A percentile compares a stretch with the other conserved stretches of the same genome.
These are phyloP conservation scores for Neopestalotiopsis sp. DNA, from an alignment of 2,329 filamentous ascomycete genomes.

Conservation along the genomic window DNA sequence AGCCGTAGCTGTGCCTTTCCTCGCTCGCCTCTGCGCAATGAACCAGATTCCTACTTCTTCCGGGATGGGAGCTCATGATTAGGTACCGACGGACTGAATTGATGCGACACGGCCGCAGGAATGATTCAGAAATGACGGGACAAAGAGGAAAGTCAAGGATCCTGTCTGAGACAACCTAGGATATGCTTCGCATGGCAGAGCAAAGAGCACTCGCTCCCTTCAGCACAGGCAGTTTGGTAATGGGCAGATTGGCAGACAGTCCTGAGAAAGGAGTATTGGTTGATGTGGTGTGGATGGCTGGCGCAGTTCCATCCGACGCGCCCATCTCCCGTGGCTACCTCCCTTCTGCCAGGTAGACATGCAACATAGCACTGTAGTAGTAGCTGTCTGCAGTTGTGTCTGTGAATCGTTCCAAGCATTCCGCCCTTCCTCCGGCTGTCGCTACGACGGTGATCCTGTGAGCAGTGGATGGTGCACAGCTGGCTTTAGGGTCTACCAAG, in stretches of 20 bases:
- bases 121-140: conserved; percentile 4
- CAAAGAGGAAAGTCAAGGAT: neutral
- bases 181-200: neutral
- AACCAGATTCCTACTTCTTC: neutral
- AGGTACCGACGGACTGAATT: conserved; percentile 1
- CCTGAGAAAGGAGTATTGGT: neutral
- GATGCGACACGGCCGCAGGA: conserved; percentile 1
- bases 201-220: neutral
- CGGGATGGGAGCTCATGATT: neutral
- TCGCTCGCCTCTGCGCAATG: neutral
- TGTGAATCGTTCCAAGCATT: conserved; percentile 1
- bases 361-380: neutral
- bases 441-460: neutral
- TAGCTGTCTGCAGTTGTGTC: neutral
- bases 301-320: neutral
- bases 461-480: too few species aligned
- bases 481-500: neutral
- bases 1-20: neutral
- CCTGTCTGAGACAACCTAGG: conserved; percentile 8
- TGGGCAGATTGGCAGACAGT: neutral
- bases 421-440: neutral
- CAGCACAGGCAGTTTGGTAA: neutral
- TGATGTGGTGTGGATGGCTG: neutral
- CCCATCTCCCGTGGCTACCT: neutral
- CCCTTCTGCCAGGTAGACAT: too few species aligned